Base-by-base conservation (phyloP, 345 rosid genomes). In the Camelina sativa region DNA sequence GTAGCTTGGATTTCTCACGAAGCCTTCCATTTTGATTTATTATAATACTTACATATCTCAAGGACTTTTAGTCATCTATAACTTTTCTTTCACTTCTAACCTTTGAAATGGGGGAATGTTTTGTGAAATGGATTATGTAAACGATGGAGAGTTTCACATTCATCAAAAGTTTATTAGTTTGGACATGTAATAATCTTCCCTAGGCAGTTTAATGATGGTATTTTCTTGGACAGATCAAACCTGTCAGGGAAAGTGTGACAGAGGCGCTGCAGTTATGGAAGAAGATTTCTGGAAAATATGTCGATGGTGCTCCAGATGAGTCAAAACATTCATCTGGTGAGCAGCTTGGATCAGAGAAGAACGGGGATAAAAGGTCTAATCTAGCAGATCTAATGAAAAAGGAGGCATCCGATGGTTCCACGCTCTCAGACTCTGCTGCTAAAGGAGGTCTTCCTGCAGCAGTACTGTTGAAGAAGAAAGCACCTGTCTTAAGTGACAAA, bases 211-310 rank as follows among this genome's bases (percentile, higher is more conserved):
- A 58, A 9, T 76, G 62, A 72, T 73, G 38, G 22, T 30, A 53
- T 46, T 65, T 52, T 60, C 23, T 77, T 74, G 72, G 67, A 69
- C 88, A 92, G 99, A 89, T 96, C 65, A 96, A 92, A 77, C 98
- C 98, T 38, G 98, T 80, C 22, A 92, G 99, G 81, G 99, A 96
- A 75, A 87, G 93, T 81, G 86, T 92, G 87, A 87, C 85, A 60
- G 99, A 96, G 84, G 97, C 99, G 46, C 65, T 92, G 88, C 97
- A 87, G 69, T 65, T 87, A 46, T 96, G 98, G 99, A 92, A 91
- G 86, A 88, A 88, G 76, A 81, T 88, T 55, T 83, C 88, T 46
- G 98, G 92, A 65, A 91, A 92, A 83, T 90, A 71, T 65, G 82
- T 75, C 22, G 98, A 89, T 76, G 91, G 84, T 65, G 81, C 73